Evolutionary conservation across 2,329 filamentous ascomycete species (phyloP), one percentile per base, ranked within the genome.

Genomic region (Talaromyces marneffei): DNA sequence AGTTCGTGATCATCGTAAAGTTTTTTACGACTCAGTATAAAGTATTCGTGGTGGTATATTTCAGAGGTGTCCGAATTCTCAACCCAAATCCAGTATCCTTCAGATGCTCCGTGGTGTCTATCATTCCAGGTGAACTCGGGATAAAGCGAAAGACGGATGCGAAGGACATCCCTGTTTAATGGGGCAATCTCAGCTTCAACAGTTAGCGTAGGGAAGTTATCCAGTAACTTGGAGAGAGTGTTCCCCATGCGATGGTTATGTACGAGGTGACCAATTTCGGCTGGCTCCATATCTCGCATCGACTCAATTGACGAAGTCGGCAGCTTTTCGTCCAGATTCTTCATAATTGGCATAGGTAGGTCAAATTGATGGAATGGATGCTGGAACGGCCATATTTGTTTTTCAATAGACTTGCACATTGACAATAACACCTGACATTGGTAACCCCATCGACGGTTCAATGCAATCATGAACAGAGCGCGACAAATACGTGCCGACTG

Each of bases 81-180:
- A 2, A 99, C 93, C 95, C 94, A 99, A 62, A 99, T 89, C 84
- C 95, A 99, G 77, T 95, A 99, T 3, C 93, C 93, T 71, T 99
- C 94, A 0, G 93, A 97, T 2, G 87, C 91, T 18, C 95, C 95
- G 71, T 99, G 92, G 62, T 96, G 85, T 52, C 90, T 87, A 67
- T 97, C 93, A 68, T 96, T 96, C 94, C 94, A 99, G 39, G 82
- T 82, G 71, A 99, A 99, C 57, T 97, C 92, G 0, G 94, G 91
- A 1, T 88, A 91, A 18, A 99, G 83, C 67, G 83, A 90, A 0
- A 99, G 84, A 70, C 89, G 88, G 70, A 99, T 92, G n/a, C 93
- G 86, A 64, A 99, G 80, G 0, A 99, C 93, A 70, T 99, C 92
- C 52, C 94, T 85, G 70, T 99, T 99, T 35, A 99, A 79, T 1